phyloP scores from a whole-genome alignment of 305 asterid species.

The Fraxinus velutina region DNA sequence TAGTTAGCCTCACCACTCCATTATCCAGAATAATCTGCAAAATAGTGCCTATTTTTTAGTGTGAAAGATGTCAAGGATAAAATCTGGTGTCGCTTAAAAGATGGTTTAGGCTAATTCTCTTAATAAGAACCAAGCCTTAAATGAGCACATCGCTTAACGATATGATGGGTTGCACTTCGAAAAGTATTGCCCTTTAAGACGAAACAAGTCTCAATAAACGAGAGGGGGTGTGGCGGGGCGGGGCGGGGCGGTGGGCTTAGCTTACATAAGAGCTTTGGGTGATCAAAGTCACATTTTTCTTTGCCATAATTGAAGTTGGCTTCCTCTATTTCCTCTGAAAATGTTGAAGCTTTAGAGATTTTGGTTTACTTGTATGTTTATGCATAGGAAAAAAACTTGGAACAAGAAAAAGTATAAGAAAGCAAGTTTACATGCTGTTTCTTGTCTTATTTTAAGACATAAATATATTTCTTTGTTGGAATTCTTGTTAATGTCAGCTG shows the following conservation, averaged over 20 bases:
- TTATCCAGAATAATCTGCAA: slow-evolving; percentile 46
- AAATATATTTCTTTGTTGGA: neutral
- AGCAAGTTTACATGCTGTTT: slow-evolving; percentile 14
- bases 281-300: slow-evolving; percentile 38
- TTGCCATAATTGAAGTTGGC: slow-evolving; percentile 26
- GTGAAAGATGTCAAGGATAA: neutral
- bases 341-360: neutral
- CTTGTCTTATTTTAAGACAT: slow-evolving; percentile 21
- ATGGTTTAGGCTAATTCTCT: neutral
- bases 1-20: slow-evolving; percentile 42
- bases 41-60: neutral
- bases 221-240: neutral
- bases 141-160: neutral
- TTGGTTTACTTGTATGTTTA: neutral
- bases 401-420: neutral
- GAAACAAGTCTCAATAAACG: neutral
- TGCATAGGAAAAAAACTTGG: slow-evolving; percentile 1
- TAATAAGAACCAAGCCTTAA: neutral
- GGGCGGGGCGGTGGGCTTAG: neutral
- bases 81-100: neutral
- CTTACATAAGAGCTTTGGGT: slow-evolving; percentile 39
- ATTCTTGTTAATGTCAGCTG: neutral
- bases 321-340: slow-evolving; percentile 8
- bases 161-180: neutral
- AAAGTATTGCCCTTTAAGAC: neutral